Base-by-base conservation (phyloP, 2,329 filamentous ascomycete species). In the Polytolypa hystricis region DNA sequence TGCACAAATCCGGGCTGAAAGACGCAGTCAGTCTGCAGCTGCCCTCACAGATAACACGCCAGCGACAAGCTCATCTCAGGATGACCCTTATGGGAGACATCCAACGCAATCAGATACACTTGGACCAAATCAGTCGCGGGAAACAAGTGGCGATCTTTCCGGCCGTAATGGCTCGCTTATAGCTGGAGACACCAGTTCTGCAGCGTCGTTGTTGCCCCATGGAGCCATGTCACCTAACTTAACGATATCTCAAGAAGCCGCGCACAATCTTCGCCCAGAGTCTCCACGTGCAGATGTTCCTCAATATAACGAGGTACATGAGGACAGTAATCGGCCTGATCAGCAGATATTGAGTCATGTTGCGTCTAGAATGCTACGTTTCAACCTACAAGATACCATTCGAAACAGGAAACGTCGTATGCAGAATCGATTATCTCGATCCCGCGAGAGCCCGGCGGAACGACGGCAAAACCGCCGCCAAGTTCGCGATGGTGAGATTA, bases 401-500 rank as follows among this genome's bases (percentile, higher is more conserved):
- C 44, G 54, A 25, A 48, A 66, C 38, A 55, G 56, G 29, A 55
- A 64, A 44, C 58, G 59, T 30, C 54, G 58, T 14, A 45, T 67
- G 25, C 55, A 57, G 29, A 54, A 54, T 33, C 58, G 44, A 35
- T 57, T 62, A 25, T 55, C 52, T 42, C 33, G 41, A 42, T n/a
- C 44, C 33, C 19, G 38, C 28, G 26, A 43, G 39, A 27, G 41
- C 37, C 8, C 31, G 41, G 18, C 35, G 36, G 35, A 33, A 21
- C n/a, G 33, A 40, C 23, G 21, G 12, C 38, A 44, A 45, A 30
- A 46, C 45, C 30, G 39, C 27, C 20, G 30, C n/a, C 16, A 38
- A 12, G 30, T 27, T 21, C 42, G 34, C 2, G 31, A 36, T 38
- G 77, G 77, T 4, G 69, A 78, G 42, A 73, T 81, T 35, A 61